Evolutionary conservation across 176 grass and related monocot species (phyloP).

Genomic region (Ensete ventricosum): DNA sequence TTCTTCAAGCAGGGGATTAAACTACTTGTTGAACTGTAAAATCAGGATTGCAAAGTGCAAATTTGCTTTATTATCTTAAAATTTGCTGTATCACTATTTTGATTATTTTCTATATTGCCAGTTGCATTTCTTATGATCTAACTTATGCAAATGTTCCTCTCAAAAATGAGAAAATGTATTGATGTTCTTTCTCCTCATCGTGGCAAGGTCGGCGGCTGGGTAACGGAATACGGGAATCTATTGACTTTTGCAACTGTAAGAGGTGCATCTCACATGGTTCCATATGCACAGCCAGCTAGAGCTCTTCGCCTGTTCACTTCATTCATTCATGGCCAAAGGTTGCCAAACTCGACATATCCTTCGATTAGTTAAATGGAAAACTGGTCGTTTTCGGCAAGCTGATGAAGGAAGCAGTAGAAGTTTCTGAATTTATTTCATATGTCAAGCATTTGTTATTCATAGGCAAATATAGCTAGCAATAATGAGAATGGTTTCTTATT

Average conservation of each 20-base stretch:
- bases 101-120: no score
- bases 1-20: no score
- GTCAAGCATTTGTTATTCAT: neutral
- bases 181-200: constrained; percentile 8
- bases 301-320: constrained; percentile 69
- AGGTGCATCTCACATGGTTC: constrained; percentile 94
- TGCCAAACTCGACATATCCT: constrained; percentile 67
- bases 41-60: neutral
- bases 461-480: neutral
- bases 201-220: constrained; percentile 85
- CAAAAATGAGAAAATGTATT: neutral
- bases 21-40: neutral
- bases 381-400: neutral
- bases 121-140: no score
- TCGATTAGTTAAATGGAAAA: constrained; percentile 30
- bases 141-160: neutral
- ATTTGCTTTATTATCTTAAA: no score
- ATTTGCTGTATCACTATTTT: no score
- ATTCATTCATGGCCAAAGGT: constrained; percentile 49
- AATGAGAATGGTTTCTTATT: neutral
- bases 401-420: neutral
- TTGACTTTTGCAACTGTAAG: constrained; percentile 86
- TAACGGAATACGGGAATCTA: constrained; percentile 68
- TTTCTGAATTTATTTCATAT: neutral
- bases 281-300: constrained; percentile 67